Evolutionary conservation across 495 filamentous ascomycete genomes (phyloP), one percentile per base, ranked within the genome.

Genomic region (Trichoderma erinaceum): DNA sequence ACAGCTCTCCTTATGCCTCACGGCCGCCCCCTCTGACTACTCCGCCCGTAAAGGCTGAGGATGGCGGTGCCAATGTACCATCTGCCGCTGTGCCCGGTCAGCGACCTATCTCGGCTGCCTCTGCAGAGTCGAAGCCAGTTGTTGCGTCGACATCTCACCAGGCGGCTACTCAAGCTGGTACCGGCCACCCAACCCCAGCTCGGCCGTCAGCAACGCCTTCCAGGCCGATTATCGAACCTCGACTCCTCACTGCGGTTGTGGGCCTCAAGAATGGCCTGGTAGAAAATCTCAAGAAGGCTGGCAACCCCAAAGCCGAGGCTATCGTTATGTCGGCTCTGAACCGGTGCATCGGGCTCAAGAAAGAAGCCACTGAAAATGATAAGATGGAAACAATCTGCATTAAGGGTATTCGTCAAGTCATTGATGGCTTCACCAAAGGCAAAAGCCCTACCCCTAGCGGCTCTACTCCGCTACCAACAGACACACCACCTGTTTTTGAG

Each of bases 1-100:
- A 82, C 66, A 78, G 76, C 48, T 81, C 81, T 8, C 80, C 81
- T 11, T 81, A 83, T 66, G 73, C 76, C 46, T 74, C 79, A 63
- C 75, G 74, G 29, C 73, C 79, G 8, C 73, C 76, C 15, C 72
- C 73, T 25, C 27, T 69, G 10, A 56, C 68, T 32, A 56, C 6
- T 7, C 65, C 65, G 18, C 23, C 65, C 3, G 44, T 67, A 23
- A 67, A 67, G 25, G 35, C 46, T 4, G 65, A 67, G 46, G 65
- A 67, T 12, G 65, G 65, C 23, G 21, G 44, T 21, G n/a, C 41
- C 23, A 21, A 27, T 16, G n/a, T 41, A 32, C 56, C 56, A 32
- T 23, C 56, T 18, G 56, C 25, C 16, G 56, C 25, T 15, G 25
- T 13, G 56, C 25, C 56, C 16, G 56, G 23, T 23, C 56, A 61